Evolutionary conservation across 208 protist species (phyloP), one percentile per base, ranked within the genome.

Genomic region (Naegleria lovaniensis): DNA sequence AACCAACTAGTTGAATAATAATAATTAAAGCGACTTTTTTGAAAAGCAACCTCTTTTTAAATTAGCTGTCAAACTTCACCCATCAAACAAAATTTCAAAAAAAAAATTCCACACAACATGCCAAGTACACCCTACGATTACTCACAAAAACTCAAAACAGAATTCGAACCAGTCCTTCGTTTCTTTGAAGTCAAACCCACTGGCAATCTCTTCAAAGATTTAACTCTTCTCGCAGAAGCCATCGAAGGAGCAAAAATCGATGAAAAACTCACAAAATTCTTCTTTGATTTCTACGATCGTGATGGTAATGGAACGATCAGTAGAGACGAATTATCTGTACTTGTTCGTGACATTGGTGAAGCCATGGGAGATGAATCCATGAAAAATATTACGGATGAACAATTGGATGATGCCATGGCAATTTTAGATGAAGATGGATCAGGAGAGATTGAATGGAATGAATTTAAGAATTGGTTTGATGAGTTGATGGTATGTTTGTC

Each of bases 391-490:
- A 67, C 55, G 11, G 55, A 67, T 67, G 22, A 29, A 29, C 55
- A 67, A 67, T 67, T 67, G 22, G 55, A 67, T 67, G 55, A 67
- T 19, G 55, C 55, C 22, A 67, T 67, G 55, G 55, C 55, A 67
- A 67, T 67, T 67, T 67, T 67, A 29, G 55, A 67, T 67, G 55
- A 67, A 67, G 55, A 67, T 67, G 55, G 55, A 67, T 67, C 55
- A 67, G 55, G 55, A 29, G 55, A 67, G 22, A 67, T 67, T 67
- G 55, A 67, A 67, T 67, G 55, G 55, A 67, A 67, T 67, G 55
- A 67, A 67, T 67, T 67, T 67, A 67, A 67, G 55, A 67, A 67
- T 67, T 67, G 55, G 55, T 67, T 67, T 67, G 55, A 67, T 67
- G 55, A 67, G 22, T 67, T 67, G 55, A 67, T 67, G 55, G 55